Evolutionary conservation across 192 early-diverging fungal genomes (phyloP), one percentile per base, ranked within the genome.

Genomic region (Backusella liffmaniae): DNA sequence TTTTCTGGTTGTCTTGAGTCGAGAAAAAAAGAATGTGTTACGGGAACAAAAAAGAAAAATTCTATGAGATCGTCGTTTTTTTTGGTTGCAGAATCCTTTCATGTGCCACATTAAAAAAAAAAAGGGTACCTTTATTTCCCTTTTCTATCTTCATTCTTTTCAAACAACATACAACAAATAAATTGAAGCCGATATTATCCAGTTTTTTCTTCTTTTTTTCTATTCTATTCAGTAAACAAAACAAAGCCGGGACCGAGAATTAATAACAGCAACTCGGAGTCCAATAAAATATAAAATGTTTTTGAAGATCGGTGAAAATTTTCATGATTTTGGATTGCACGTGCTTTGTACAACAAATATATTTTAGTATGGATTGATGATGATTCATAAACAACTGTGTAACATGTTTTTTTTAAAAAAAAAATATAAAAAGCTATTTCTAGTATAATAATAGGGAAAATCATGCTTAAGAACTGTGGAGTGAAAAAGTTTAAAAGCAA

Each of bases 401-500:
- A 29, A 62, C 26, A 30, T 62, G 32, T 1, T 23, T 18, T 49
- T 49, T 49, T 49, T 49, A 0, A n/a, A n/a, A 6, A 6, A 49
- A n/a, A 18, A 49, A 49, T 18, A n/a, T 49, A 62, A 29, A 62
- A 29, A 30, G 4, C 12, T 62, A 59, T 26, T 59, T 59, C 56
- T 59, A 26, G 9, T 59, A 26, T 30, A 21, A 68, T 10, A 9
- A 36, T 10, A 68, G 67, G 34, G 34, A 68, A 68, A 36, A 23
- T 68, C 23, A 62, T 68, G 67, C 67, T 23, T 62, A 62, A 23
- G 21, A 62, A 62, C 56, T 62, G 56, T 62, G 56, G 56, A 62
- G 56, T 62, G 26, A 62, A 62, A 59, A 26, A 66, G 66, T 32
- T 34, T 7, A 16, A 34, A 66, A 30, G 29, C 32, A 34, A 66